These are phyloP conservation scores for Vinca major DNA, from an alignment of 305 asterid species.

Conservation along the genomic window DNA sequence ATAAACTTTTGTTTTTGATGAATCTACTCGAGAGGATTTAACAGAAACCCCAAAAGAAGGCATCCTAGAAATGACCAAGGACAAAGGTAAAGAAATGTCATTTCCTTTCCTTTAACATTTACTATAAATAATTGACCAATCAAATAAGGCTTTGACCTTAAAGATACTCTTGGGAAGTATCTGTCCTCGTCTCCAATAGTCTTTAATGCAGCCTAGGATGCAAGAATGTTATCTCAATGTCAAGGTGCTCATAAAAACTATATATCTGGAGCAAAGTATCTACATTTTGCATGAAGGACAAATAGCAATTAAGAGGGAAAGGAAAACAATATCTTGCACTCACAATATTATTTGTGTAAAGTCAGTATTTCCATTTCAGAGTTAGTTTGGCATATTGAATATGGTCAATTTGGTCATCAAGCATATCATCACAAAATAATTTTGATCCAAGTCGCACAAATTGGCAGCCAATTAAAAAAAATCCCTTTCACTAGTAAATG, in stretches of 20 bases:
- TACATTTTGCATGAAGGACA: neutral
- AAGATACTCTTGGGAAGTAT: slow-evolving; percentile 75
- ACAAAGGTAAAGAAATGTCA: slow-evolving; percentile 3
- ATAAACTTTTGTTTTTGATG: slow-evolving; percentile 54
- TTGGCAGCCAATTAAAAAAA: no score
- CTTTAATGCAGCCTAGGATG: slow-evolving; percentile 78
- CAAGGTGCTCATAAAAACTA: neutral
- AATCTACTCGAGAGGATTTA: slow-evolving; percentile 57
- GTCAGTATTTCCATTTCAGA: neutral
- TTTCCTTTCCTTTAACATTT: neutral
- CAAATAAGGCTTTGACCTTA: slow-evolving; percentile 44
- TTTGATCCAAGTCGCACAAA: neutral
- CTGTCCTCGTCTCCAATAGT: slow-evolving; percentile 92
- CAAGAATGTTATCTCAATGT: slow-evolving; percentile 2
- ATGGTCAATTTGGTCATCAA: neutral
- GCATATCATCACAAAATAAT: neutral
- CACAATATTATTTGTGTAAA: neutral
- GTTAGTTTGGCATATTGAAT: neutral
- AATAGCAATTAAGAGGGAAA: neutral
- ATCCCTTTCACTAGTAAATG: no score
- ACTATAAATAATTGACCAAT: slow-evolving; percentile 12
- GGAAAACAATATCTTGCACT: neutral
- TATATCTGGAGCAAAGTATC: neutral
- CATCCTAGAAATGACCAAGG: slow-evolving; percentile 42
- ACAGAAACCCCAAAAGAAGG: slow-evolving; percentile 51